phyloP scores from a whole-genome alignment of 1,284 basidiomycete species.

The Pulchroboletus neoregius region DNA sequence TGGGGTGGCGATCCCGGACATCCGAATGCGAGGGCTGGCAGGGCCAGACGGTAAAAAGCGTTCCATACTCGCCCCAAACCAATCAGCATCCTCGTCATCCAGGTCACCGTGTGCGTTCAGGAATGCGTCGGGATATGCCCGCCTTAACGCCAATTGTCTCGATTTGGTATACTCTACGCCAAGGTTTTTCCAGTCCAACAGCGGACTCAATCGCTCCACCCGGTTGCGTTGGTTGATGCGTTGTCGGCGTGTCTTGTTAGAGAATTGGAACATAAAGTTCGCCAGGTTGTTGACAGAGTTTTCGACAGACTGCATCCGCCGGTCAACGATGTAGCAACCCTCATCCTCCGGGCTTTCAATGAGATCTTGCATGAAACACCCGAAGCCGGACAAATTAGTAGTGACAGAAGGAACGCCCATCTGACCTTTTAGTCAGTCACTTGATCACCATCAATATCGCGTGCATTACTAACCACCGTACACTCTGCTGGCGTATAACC shows the following conservation, averaged over 20 bases:
- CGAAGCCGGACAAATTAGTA: slow-evolving; percentile 96
- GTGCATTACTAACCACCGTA: slow-evolving; percentile 58
- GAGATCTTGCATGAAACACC: slow-evolving; percentile 99
- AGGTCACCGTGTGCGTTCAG: slow-evolving; percentile 51
- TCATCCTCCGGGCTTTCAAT: slow-evolving; percentile 87
- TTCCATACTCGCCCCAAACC: slow-evolving; percentile 50
- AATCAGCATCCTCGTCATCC: slow-evolving; percentile 43
- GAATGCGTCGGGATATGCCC: slow-evolving; percentile 96
- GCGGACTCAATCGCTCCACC: slow-evolving; percentile 87
- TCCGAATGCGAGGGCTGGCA: slow-evolving; percentile 78
- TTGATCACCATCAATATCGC: slow-evolving; percentile 4
- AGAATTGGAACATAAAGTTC: slow-evolving; percentile 77
- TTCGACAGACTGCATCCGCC: slow-evolving; percentile 86
- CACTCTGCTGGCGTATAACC: slow-evolving; percentile 86
- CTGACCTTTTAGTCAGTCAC: slow-evolving; percentile 34
- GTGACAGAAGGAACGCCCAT: slow-evolving; percentile 99
- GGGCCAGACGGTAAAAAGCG: slow-evolving; percentile 77
- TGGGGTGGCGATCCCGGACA: slow-evolving; percentile 75
- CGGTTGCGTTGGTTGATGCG: slow-evolving; percentile 98
- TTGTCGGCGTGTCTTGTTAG: slow-evolving; percentile 88
- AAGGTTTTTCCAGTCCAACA: slow-evolving; percentile 98
- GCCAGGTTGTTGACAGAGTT: slow-evolving; percentile 82
- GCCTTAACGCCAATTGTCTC: slow-evolving; percentile 84
- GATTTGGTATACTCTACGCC: slow-evolving; percentile 97
- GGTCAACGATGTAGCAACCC: slow-evolving; percentile 94